These are phyloP conservation scores for Candida sojae DNA, from an alignment of 1,139 yeast species.

Conservation along the genomic window DNA sequence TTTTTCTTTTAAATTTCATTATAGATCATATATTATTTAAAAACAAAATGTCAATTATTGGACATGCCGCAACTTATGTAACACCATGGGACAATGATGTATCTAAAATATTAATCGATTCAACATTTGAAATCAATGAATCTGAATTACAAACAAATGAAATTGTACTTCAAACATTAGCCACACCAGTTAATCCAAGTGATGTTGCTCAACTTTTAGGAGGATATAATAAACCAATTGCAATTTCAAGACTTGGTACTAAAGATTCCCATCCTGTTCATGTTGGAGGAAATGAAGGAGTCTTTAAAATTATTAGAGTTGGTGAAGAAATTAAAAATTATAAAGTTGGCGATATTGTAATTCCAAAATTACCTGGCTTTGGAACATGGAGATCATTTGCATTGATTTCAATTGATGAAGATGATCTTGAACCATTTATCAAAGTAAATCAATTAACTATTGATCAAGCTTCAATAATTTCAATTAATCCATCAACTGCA, in stretches of 20 bases:
- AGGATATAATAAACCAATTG: slow-evolving; percentile 81
- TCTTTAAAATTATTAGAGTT: slow-evolving; percentile 25
- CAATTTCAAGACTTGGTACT: slow-evolving; percentile 52
- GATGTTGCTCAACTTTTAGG: slow-evolving; percentile 91
- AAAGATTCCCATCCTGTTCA: slow-evolving; percentile 52
- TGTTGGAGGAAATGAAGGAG: slow-evolving; percentile 69
- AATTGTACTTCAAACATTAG: slow-evolving; percentile 59
- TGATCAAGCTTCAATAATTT: slow-evolving; percentile 35
- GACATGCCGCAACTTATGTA: slow-evolving; percentile 26
- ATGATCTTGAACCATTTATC: slow-evolving; percentile 22
- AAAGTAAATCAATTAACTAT: slow-evolving; percentile 21
- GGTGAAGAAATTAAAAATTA: slow-evolving; percentile 23
- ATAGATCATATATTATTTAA: no score
- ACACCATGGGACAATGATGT: slow-evolving; percentile 19
- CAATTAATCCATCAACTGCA: slow-evolving; percentile 38
- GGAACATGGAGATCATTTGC: slow-evolving; percentile 41
- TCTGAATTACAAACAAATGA: slow-evolving; percentile 36
- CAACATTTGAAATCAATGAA: slow-evolving; percentile 34
- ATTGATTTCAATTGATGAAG: slow-evolving; percentile 19
- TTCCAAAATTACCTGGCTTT: slow-evolving; percentile 30
- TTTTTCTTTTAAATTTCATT: neutral
- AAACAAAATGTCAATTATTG: slow-evolving; percentile 13
- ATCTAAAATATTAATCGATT: slow-evolving; percentile 15
- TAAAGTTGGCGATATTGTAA: slow-evolving; percentile 32
- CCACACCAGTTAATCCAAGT: slow-evolving; percentile 89